Evolutionary conservation across 2,329 filamentous ascomycete genomes (phyloP), one percentile per base, ranked within the genome.

Genomic region (Dothistroma pini): DNA sequence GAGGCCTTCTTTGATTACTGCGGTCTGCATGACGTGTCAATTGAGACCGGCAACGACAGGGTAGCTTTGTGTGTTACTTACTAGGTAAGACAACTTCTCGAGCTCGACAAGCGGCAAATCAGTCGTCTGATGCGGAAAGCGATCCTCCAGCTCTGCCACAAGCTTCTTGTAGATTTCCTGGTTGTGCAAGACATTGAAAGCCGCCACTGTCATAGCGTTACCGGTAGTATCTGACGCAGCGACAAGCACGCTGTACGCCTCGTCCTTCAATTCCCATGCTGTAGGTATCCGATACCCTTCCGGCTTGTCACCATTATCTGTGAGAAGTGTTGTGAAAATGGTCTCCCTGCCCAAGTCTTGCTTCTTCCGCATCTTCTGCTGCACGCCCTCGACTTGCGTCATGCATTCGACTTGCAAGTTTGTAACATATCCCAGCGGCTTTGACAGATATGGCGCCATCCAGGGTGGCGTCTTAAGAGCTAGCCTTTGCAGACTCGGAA

Each of bases 1-100:
- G 11, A 77, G 64, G 12, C 63, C 73, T 64, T 77, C 75, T 57
- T 76, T 76, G 51, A 76, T 70, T 5, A 76, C 70, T 12, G 57
- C 73, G 49, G 69, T 74, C 69, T 72, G 52, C 54, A 38, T 2
- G 16, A 4, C 9, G 14, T 9, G 41, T 44, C 41, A 14, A n/a
- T 41, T 0, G 41, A 41, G 14, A 19, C 14, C 32, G 16, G 50
- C 16, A 9, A 11, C 47, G 19, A 11, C 41, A 51, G 29, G 14
- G 12, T 16, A 22, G 50, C 16, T n/a, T 10, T 21, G 19, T 1
- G 16, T 16, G 14, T 21, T 47, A 19, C 35, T 21, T 32, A 57
- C 44, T 7, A 49, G 34, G 41, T 44, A 44, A 8, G 41, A 14
- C 41, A 44, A n/a, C 41, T 44, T 44, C 41, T 44, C 41, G 41